Evolutionary conservation across 192 early-diverging fungal genomes (phyloP), one percentile per base, ranked within the genome.

Genomic region (Pilobolus umbonatus): DNA sequence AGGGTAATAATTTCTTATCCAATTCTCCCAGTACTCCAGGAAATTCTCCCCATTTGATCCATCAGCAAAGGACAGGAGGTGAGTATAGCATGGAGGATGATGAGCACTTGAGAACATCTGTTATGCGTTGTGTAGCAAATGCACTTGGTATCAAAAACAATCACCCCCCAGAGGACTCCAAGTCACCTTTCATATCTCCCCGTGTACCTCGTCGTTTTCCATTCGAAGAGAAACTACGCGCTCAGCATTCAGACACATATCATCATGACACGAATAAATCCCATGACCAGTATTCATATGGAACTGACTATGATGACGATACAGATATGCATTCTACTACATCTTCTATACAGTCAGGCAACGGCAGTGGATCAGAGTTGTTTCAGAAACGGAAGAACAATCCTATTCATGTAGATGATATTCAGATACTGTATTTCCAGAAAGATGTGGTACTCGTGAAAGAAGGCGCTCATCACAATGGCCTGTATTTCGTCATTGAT

Each of bases 401-500:
- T 12, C 36, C 21, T 15, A 50, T 65, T 7, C 53, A 55, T 26
- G 12, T 75, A 1, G 84, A 80, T 38, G 87, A 88, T 64, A 72
- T 91, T 10, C 81, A 89, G 52, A 82, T 93, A 38, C 74, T 86
- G 56, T 88, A 83, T 57, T 82, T 86, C 50, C 86, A 86, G 5
- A 81, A 85, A 47, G 91, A 86, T 17, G 77, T 82, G 11, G 69
- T 74, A 3, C 69, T 99, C 14, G 80, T 94, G 21, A 76, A 85
- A 43, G 90, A 95, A 74, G 92, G 94, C 2, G 86, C 94, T 69
- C 79, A 89, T 8, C 81, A 81, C 22, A 73, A 80, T 11, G 97
- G 97, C 3, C 61, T 99, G 25, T 98, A 88, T 61, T 90, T 97
- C 67, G 86, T 97, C 4, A 84, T 99, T 65, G 93, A 96, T 66